Conservation (phyloP, 2,329 filamentous ascomycete species). For the Neurospora sp. region DNA sequence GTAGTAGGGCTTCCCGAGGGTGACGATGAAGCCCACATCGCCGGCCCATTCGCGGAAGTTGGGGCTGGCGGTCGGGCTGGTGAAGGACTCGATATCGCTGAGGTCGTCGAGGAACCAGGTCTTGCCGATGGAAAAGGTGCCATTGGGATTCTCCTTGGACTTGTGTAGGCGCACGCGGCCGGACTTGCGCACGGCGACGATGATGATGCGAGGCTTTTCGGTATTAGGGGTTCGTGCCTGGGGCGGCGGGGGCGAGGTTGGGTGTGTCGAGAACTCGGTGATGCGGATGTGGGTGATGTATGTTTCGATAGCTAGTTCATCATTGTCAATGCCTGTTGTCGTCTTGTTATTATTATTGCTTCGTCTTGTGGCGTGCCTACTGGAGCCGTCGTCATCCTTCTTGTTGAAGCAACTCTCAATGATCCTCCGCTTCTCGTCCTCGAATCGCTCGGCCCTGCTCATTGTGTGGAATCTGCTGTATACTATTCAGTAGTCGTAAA, state of each 20-base stretch:
- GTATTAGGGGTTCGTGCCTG: conserved; percentile 57
- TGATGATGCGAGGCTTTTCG: conserved; percentile 85
- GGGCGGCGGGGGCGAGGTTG: conserved; percentile 75
- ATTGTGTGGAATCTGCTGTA: not conserved
- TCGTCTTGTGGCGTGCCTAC: conserved; percentile 39
- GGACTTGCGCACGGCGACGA: conserved; percentile 85
- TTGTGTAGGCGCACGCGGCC: conserved; percentile 94
- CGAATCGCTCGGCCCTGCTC: conserved; percentile 68
- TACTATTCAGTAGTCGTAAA: not conserved
- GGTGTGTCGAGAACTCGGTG: conserved; percentile 73
- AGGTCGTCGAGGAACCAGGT: conserved; percentile 96
- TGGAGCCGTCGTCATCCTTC: conserved; percentile 74
- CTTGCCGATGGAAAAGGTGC: conserved; percentile 93
- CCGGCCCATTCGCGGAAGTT: conserved; percentile 67
- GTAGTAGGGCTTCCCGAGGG: conserved; percentile 88
- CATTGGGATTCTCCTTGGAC: conserved; percentile 88
- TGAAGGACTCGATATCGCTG: conserved; percentile 71
- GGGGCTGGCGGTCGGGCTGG: conserved; percentile 45
- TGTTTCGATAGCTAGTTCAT: conserved; percentile 61
- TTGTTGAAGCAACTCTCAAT: conserved; percentile 91
- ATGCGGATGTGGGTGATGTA: conserved; percentile 97
- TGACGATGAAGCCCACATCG: conserved; percentile 76
- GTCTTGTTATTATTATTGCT: not conserved
- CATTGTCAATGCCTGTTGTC: not conserved
- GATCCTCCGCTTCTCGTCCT: conserved; percentile 92